Evolutionary conservation across 2,329 filamentous ascomycete genomes (phyloP).

Genomic region (Cordyceps farinosa): DNA sequence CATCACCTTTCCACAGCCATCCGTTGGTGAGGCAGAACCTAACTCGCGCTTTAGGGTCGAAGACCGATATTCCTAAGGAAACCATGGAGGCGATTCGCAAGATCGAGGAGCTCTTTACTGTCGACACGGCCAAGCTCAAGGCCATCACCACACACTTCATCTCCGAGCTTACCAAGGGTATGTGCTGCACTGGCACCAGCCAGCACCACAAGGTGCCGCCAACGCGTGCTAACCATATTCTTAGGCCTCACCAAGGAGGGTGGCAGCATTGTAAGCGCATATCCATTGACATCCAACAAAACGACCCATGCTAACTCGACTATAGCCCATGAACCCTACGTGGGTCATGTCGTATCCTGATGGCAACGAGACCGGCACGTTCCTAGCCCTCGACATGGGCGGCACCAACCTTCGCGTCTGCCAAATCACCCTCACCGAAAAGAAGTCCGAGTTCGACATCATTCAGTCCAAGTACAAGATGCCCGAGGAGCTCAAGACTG

Average conservation of each 20-base stretch:
- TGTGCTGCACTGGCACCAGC: constrained; percentile 20
- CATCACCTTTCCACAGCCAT: background rate
- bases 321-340: constrained; percentile 91
- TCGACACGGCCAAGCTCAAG: constrained; percentile 78
- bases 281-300: background rate
- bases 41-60: constrained; percentile 60
- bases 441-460: constrained; percentile 88
- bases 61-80: constrained; percentile 85
- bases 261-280: constrained; percentile 76
- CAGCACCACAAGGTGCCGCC: background rate
- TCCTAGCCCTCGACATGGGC: constrained; percentile 89
- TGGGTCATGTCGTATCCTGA: constrained; percentile 91
- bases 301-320: constrained; percentile 21
- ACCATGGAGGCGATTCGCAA: constrained; percentile 74
- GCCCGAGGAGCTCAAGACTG: constrained; percentile 87
- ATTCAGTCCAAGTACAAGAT: constrained; percentile 95
- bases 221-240: background rate
- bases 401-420: constrained; percentile 95
- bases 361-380: constrained; percentile 83
- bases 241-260: constrained; percentile 79
- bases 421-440: constrained; percentile 82
- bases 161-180: constrained; percentile 80
- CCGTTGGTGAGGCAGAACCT: background rate
- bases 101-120: constrained; percentile 79
- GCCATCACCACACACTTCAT: constrained; percentile 87